A percentile compares a stretch with the other conserved stretches of the same genome.
These are phyloP conservation scores for Rhododendron williamsianum DNA, from an alignment of 148 eudicot species.

Conservation along the genomic window DNA sequence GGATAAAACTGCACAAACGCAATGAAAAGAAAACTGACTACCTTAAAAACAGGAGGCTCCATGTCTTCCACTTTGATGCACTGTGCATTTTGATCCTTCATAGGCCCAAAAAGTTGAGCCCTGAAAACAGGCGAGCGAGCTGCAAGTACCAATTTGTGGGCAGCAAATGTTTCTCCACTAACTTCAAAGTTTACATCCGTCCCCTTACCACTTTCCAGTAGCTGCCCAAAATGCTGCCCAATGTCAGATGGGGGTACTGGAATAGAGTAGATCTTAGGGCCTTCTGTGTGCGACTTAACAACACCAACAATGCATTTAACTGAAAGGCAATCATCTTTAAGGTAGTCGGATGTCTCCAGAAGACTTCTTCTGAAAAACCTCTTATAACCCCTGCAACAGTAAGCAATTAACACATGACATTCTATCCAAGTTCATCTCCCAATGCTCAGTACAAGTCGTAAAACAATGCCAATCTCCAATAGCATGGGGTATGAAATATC, in stretches of 20 bases:
- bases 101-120: conserved; percentile 52
- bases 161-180: conserved; percentile 33
- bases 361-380: conserved; percentile 30
- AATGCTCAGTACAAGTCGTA: not conserved
- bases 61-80: conserved; percentile 40
- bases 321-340: conserved; percentile 39
- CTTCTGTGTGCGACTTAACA: conserved; percentile 29
- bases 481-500: not conserved
- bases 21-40: not conserved
- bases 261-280: conserved; percentile 29
- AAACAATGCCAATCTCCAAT: not conserved
- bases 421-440: not conserved
- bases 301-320: conserved; percentile 41
- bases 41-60: conserved; percentile 45
- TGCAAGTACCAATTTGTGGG: conserved; percentile 39
- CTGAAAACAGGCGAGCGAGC: conserved; percentile 49
- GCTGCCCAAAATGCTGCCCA: conserved; percentile 37
- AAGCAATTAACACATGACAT: not conserved
- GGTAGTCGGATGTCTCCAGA: conserved; percentile 37
- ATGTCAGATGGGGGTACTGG: conserved; percentile 32
- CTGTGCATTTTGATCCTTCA: conserved; percentile 30
- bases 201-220: conserved; percentile 27
- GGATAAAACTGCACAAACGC: not conserved
- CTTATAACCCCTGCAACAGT: conserved; percentile 37
- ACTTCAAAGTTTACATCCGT: conserved; percentile 37